Percentiles rank a stretch among this genome's conserved stretches.
These are phyloP conservation scores for Fusarium mundagurra DNA, from an alignment of 2,329 filamentous ascomycete genomes.

Conservation along the genomic window DNA sequence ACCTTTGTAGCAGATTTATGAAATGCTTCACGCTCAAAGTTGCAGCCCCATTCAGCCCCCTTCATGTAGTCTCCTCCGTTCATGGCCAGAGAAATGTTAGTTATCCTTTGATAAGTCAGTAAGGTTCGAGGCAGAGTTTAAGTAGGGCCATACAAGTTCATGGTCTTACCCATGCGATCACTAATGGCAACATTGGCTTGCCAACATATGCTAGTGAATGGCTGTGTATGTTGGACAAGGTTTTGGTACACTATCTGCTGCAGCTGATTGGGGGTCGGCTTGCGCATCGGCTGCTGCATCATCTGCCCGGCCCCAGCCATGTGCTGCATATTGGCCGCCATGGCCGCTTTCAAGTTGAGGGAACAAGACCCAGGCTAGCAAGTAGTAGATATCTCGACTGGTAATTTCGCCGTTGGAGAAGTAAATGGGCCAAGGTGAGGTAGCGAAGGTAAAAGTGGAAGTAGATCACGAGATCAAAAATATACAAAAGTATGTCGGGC, in stretches of 20 bases:
- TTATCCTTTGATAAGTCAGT: constrained; percentile 52
- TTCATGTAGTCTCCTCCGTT: constrained; percentile 53
- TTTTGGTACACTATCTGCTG: constrained; percentile 54
- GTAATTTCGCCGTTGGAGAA: constrained; percentile 1
- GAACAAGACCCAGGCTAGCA: constrained; percentile 34
- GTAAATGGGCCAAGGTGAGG: not conserved
- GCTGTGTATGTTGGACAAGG: constrained; percentile 48
- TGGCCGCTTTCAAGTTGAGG: constrained; percentile 54
- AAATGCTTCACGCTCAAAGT: constrained; percentile 60
- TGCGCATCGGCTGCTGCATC: constrained; percentile 56
- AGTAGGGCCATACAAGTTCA: constrained; percentile 52
- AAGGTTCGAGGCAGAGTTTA: constrained; percentile 9
- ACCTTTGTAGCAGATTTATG: constrained; percentile 60
- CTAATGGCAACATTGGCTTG: constrained; percentile 50
- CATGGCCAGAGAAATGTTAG: constrained; percentile 61
- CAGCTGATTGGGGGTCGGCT: constrained; percentile 44
- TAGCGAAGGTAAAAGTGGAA: not conserved
- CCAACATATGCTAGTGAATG: constrained; percentile 50
- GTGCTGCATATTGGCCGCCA: constrained; percentile 69
- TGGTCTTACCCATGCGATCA: constrained; percentile 56
- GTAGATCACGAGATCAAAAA: not conserved
- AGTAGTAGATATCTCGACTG: constrained; percentile 7
- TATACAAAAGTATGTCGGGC: not conserved
- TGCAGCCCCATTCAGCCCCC: constrained; percentile 54
- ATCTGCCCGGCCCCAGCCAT: constrained; percentile 61